Conservation (phyloP, 2,329 filamentous ascomycete genomes). For the Alternaria sp. region DNA sequence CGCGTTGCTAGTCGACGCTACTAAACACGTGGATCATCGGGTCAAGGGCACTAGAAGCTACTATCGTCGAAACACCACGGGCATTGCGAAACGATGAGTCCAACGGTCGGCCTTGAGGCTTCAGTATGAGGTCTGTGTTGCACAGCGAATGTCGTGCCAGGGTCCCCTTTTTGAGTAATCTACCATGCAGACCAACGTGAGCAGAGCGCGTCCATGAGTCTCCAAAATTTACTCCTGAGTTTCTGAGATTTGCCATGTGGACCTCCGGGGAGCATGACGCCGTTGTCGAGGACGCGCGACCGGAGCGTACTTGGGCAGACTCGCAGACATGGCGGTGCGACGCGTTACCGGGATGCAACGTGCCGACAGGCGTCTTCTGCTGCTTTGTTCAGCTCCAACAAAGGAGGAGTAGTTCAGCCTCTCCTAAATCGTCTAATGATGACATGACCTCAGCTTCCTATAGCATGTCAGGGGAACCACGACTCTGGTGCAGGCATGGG, state of each 20-base stretch:
- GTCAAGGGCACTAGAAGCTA: slow-evolving; percentile 16
- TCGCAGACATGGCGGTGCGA: slow-evolving; percentile 14
- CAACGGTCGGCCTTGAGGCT: slow-evolving; percentile 24
- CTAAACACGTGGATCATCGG: slow-evolving; percentile 21
- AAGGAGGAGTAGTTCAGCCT: slow-evolving; percentile 35
- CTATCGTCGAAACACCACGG: slow-evolving; percentile 19
- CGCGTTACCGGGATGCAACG: slow-evolving; percentile 21
- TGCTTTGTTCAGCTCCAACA: slow-evolving; percentile 31
- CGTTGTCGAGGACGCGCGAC: slow-evolving; percentile 3
- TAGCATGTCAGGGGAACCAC: slow-evolving; percentile 30
- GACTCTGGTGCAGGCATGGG: slow-evolving; percentile 25
- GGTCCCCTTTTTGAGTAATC: slow-evolving; percentile 34
- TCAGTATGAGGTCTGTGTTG: slow-evolving; percentile 36
- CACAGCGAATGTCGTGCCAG: slow-evolving; percentile 38
- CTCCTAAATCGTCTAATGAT: slow-evolving; percentile 34
- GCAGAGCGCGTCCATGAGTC: slow-evolving; percentile 23
- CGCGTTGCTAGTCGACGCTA: slow-evolving; percentile 17
- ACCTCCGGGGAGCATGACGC: neutral
- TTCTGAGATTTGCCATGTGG: slow-evolving; percentile 1
- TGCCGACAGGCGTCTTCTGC: slow-evolving; percentile 20
- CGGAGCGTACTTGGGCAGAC: slow-evolving; percentile 4
- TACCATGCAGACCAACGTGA: slow-evolving; percentile 36
- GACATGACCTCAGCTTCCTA: slow-evolving; percentile 27
- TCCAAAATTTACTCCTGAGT: slow-evolving; percentile 4
- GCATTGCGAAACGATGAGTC: slow-evolving; percentile 26